phyloP scores from a whole-genome alignment of 2,329 filamentous ascomycete genomes.

The Pestalotiopsis sp. region DNA sequence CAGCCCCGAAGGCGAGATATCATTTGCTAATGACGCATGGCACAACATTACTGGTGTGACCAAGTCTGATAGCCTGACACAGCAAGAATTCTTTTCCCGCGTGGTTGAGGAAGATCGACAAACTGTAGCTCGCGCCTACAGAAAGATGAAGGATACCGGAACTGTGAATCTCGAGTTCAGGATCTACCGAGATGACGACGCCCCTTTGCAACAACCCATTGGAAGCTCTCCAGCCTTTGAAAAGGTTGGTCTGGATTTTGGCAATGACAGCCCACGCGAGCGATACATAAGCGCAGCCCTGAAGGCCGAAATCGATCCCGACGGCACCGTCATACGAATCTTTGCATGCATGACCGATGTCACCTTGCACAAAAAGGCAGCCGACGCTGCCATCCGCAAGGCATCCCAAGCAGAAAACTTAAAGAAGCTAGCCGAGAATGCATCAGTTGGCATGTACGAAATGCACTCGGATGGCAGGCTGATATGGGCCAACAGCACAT shows the following conservation, averaged over 20 bases:
- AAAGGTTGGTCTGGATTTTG: constrained; percentile 33
- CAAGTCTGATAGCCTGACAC: constrained; percentile 28
- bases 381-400: constrained; percentile 47
- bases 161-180: constrained; percentile 50
- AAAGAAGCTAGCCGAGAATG: constrained; percentile 54
- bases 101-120: constrained; percentile 47
- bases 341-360: constrained; percentile 53
- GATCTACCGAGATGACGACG: constrained; percentile 28
- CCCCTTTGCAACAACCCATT: constrained; percentile 26
- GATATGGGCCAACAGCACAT: constrained; percentile 52
- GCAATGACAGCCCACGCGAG: constrained; percentile 30
- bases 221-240: constrained; percentile 37
- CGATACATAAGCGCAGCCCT: constrained; percentile 48
- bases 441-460: constrained; percentile 56
- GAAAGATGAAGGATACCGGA: constrained; percentile 36
- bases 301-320: constrained; percentile 43
- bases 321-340: constrained; percentile 44
- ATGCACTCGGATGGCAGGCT: constrained; percentile 51
- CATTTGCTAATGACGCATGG: constrained; percentile 71
- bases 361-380: constrained; percentile 48
- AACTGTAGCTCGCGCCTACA: constrained; percentile 41
- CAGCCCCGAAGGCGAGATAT: constrained; percentile 62
- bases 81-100: constrained; percentile 40
- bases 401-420: constrained; percentile 54
- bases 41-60: constrained; percentile 50